Conservation (phyloP, 176 grass and related monocot genomes). For the Cenchrus purpureus region DNA sequence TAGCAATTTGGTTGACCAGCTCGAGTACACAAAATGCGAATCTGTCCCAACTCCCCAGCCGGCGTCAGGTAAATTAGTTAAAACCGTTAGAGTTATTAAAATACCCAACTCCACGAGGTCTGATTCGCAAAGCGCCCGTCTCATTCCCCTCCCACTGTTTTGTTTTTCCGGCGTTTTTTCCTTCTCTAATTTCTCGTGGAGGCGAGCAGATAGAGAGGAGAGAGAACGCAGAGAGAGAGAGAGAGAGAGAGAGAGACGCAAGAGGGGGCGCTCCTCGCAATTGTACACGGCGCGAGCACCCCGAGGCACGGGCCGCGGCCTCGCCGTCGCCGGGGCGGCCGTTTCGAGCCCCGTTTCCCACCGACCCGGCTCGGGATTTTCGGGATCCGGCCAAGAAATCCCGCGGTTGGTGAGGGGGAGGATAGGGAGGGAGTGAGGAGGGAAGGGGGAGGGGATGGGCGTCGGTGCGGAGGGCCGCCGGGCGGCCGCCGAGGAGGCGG, state of each 20-base stretch:
- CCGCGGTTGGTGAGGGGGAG: slow-evolving; percentile 37
- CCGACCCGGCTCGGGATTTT: slow-evolving; percentile 9
- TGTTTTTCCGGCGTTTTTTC: neutral
- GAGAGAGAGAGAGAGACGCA: neutral
- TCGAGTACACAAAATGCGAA: neutral
- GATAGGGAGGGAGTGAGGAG: neutral
- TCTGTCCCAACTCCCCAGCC: neutral
- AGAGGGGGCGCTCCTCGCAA: slow-evolving; percentile 26
- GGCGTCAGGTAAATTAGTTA: neutral
- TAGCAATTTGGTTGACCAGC: neutral
- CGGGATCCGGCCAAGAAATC: slow-evolving; percentile 48
- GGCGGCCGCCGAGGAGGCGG: no score
- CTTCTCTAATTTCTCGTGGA: slow-evolving; percentile 58
- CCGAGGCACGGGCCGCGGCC: slow-evolving; percentile 22
- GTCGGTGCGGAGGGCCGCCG: slow-evolving; percentile 42
- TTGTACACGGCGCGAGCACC: slow-evolving; percentile 41
- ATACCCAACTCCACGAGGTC: neutral
- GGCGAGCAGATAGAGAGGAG: slow-evolving; percentile 52
- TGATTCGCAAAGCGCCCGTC: neutral
- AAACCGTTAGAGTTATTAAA: neutral
- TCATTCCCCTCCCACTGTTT: neutral
- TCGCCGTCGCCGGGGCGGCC: slow-evolving; percentile 33
- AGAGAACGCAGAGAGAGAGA: neutral
- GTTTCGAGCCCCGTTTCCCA: slow-evolving; percentile 8
- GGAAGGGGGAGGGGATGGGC: slow-evolving; percentile 38